Evolutionary conservation across 176 grass and related monocot species (phyloP), one percentile per base, ranked within the genome.

Genomic region (Dactylis glomerata): DNA sequence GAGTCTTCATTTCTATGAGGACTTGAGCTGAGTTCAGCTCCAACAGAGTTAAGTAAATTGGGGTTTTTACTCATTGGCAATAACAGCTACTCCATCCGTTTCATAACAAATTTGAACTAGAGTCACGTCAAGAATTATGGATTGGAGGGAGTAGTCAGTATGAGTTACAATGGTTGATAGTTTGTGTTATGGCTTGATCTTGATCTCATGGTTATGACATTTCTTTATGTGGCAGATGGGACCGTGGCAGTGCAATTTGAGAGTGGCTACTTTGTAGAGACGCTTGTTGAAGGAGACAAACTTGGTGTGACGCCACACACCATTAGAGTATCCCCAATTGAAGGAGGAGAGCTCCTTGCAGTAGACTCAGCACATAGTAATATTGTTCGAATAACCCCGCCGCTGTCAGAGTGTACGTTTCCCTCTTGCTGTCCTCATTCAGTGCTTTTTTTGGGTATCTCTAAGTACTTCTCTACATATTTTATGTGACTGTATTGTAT

Each of bases 361-460:
- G 96, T 98, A 2, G 96, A 98, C 26, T 82, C 96, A 10, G 76
- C 88, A 56, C 86, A 93, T 71, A 98, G 92, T 84, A 95, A 98
- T 75, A 94, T 98, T 83, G 93, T 98, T 78, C 93, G 96, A 56
- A 92, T 98, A 81, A 93, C 96, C 46, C 96, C 96, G 0, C 96
- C 93, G 2, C 86, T 98, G 12, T 98, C 96, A 20, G 90, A 95
- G 75, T 98, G 93, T 98, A 93, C n/a, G 90, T 51, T 54, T 83
- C 56, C 55, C 63, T 82, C 56, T 74, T 58, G 8, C 59, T 72
- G 15, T 15, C 42, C 33, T 52, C 19, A 10, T 61, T 69, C 40
- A 1, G 16, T 76, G 17, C 10, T 54, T 82, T 37, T 37, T 64
- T 77, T 75, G 6, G 9, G 77, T 81, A 17, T 27, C 59, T 67